phyloP scores from a whole-genome alignment of 345 rosid genomes.

The Bretschneidera sinensis region DNA sequence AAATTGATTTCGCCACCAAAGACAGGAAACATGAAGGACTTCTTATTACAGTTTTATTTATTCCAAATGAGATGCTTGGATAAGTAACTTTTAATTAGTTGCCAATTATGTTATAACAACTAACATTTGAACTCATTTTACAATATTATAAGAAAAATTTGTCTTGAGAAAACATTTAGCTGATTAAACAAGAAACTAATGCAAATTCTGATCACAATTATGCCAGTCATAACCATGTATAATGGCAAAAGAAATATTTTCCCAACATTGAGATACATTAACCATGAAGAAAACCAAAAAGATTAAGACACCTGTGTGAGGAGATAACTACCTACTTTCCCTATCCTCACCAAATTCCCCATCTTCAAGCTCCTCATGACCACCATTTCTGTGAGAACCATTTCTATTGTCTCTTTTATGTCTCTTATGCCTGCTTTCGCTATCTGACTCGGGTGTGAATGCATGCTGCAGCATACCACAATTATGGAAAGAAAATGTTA shows the following conservation, averaged over 20 bases:
- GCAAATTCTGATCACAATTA: not conserved
- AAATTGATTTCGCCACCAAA: too few relatives aligned
- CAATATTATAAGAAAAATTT: not conserved
- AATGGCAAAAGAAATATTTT: not conserved
- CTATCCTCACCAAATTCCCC: constrained; percentile 69
- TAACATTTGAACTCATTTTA: not conserved
- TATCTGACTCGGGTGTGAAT: constrained; percentile 59
- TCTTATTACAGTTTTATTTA: too few relatives aligned
- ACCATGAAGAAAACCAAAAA: not conserved
- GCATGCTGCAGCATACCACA: constrained; percentile 43
- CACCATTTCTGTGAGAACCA: constrained; percentile 43
- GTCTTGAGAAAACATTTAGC: not conserved
- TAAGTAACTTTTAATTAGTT: not conserved
- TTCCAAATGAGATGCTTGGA: too few relatives aligned
- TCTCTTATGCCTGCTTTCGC: constrained; percentile 58
- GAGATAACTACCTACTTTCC: constrained; percentile 24
- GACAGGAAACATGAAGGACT: too few relatives aligned
- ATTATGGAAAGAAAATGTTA: constrained; percentile 3
- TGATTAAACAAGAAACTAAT: not conserved
- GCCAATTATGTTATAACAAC: not conserved
- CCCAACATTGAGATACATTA: not conserved
- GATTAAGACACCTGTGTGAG: constrained; percentile 7
- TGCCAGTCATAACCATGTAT: not conserved
- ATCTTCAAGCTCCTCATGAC: constrained; percentile 78
- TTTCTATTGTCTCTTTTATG: constrained; percentile 59